phyloP scores from a whole-genome alignment of 495 filamentous ascomycete species.

The Platismatia glauca region DNA sequence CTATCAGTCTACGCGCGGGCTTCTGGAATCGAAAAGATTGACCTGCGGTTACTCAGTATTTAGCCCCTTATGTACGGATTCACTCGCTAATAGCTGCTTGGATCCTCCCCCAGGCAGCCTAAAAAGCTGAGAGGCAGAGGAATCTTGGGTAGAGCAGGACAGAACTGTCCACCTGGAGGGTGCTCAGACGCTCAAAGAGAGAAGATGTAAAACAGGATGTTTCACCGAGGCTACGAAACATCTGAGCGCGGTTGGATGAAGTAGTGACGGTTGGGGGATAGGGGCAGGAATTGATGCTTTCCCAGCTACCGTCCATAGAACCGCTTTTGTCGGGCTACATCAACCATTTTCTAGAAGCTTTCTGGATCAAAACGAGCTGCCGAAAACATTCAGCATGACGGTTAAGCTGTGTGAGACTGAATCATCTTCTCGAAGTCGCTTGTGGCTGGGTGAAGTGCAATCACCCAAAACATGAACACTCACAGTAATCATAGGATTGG shows the following conservation, averaged over 20 bases:
- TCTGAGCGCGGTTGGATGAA: background rate
- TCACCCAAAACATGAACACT: background rate
- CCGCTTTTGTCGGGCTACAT: background rate
- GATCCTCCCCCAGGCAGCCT: background rate
- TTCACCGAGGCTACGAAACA: background rate
- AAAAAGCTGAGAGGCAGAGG: background rate
- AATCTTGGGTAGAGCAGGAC: background rate
- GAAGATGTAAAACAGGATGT: background rate
- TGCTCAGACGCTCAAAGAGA: background rate
- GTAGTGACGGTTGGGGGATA: background rate
- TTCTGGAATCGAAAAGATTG: no score
- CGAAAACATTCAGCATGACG: background rate
- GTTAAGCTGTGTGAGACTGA: background rate
- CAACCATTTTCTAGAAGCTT: background rate
- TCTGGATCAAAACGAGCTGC: background rate
- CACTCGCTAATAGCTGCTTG: no score
- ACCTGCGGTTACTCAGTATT: no score
- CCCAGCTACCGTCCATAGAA: background rate
- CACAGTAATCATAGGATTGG: background rate
- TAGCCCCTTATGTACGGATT: no score
- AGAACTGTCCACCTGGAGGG: background rate
- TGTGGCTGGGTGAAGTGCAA: background rate
- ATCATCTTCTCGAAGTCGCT: background rate
- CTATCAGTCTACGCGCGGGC: background rate
- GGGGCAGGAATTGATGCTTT: background rate